Percentiles rank a stretch among this genome's conserved stretches.
These are phyloP conservation scores for Fusarium illudens DNA, from an alignment of 2,329 filamentous ascomycete genomes.

Conservation along the genomic window DNA sequence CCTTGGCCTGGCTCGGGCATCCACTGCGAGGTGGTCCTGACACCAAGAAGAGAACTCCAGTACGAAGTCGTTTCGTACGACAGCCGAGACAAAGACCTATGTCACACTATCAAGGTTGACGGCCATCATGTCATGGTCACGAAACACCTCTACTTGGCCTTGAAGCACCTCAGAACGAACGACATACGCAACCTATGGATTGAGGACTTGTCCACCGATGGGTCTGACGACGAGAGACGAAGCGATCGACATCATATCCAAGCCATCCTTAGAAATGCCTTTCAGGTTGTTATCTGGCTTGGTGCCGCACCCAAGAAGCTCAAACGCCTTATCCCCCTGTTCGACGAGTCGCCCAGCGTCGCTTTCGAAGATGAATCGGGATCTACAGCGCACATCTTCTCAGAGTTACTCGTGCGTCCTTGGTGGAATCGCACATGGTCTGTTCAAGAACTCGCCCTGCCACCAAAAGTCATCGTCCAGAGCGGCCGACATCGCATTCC, in stretches of 20 bases:
- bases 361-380: not conserved
- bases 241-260: rapidly evolving
- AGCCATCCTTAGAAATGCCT: not conserved
- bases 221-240: rapidly evolving
- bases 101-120: not conserved
- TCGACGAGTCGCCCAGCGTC: not conserved
- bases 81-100: not conserved
- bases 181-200: not conserved
- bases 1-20: not conserved
- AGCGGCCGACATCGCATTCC: not conserved
- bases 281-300: not conserved
- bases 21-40: not conserved
- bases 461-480: not conserved
- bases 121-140: not conserved
- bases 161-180: not conserved
- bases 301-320: not conserved
- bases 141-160: not conserved
- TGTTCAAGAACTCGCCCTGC: not conserved
- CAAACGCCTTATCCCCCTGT: not conserved
- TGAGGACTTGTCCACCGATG: not conserved
- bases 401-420: not conserved
- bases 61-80: not conserved
- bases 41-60: not conserved
- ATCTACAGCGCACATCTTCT: not conserved
- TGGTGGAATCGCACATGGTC: not conserved